These are phyloP conservation scores for Calonectria honghensis DNA, from an alignment of 2,329 filamentous ascomycete genomes.

Conservation along the genomic window DNA sequence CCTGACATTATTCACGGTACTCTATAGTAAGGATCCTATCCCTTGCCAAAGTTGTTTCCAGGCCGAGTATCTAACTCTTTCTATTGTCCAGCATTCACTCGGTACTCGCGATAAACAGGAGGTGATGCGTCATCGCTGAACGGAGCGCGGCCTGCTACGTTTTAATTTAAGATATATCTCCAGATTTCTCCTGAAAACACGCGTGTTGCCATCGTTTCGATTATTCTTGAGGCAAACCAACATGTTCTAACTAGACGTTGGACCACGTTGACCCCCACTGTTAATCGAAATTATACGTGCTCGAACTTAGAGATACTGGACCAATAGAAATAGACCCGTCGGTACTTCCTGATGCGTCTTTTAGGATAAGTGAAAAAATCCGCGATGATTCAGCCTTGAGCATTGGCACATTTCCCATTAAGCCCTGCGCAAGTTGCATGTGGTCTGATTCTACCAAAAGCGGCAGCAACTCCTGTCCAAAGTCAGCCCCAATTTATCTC, in stretches of 20 bases:
- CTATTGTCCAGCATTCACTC: not conserved
- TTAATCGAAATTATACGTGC: not conserved
- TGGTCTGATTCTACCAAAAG: not conserved
- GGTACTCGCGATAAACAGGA: not conserved
- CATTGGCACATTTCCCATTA: not conserved
- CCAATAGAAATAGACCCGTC: not conserved
- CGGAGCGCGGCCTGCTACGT: not conserved
- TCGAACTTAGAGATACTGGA: not conserved
- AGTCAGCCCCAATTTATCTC: not conserved
- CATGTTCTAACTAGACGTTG: not conserved
- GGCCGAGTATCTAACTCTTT: not conserved
- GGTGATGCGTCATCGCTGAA: not conserved
- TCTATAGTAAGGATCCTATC: not conserved
- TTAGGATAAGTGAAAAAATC: not conserved
- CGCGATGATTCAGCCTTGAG: not conserved
- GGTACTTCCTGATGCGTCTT: not conserved
- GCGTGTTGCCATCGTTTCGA: not conserved
- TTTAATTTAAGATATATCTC: not conserved
- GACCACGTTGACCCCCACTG: too few relatives aligned
- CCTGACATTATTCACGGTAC: not conserved
- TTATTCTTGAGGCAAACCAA: not conserved
- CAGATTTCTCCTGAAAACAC: not conserved
- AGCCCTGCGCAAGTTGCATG: conserved; percentile 6
- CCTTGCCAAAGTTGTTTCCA: not conserved
- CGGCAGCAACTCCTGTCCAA: not conserved